A percentile compares a stretch with the other conserved stretches of the same genome.
phyloP scores from a whole-genome alignment of 2,329 filamentous ascomycete genomes.

The Raffaelea arxii region DNA sequence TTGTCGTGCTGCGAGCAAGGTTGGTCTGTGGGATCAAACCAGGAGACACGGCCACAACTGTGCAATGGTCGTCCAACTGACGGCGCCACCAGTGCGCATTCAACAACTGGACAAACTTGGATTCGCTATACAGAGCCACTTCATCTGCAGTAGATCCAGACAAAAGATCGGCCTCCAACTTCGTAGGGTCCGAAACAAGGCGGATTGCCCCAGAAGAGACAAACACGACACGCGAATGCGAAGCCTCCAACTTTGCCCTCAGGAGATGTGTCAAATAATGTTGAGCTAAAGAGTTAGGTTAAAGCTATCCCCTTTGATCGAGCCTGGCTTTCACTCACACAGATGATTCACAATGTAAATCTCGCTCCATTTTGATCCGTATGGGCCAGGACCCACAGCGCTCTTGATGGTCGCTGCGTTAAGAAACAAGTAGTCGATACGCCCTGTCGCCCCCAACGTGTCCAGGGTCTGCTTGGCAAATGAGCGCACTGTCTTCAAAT shows the following conservation, averaged over 20 bases:
- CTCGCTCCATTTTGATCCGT: neutral
- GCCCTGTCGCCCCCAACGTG: conserved; percentile 15
- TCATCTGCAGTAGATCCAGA: conserved; percentile 15
- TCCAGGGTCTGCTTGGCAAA: conserved; percentile 36
- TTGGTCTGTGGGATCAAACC: conserved; percentile 41
- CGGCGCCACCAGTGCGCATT: conserved; percentile 47
- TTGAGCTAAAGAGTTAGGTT: conserved; percentile 28
- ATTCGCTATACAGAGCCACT: conserved; percentile 26
- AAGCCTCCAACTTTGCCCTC: conserved; percentile 35
- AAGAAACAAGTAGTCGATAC: conserved; percentile 38
- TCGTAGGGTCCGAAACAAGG: conserved; percentile 27
- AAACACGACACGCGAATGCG: conserved; percentile 36
- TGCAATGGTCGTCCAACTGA: conserved; percentile 29
- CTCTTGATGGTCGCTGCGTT: conserved; percentile 36
- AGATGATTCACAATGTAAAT: neutral
- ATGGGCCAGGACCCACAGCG: conserved; percentile 14
- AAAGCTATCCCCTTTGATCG: conserved; percentile 11
- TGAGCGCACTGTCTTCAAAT: conserved; percentile 31
- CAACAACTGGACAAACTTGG: conserved; percentile 42
- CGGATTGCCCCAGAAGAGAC: conserved; percentile 41
- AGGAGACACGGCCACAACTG: conserved; percentile 43
- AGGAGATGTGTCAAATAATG: conserved; percentile 43
- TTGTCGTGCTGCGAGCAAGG: conserved; percentile 16
- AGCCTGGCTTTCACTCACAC: neutral
- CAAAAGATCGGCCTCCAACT: conserved; percentile 15